Evolutionary conservation across 352 stramenopile genomes (phyloP), one percentile per base, ranked within the genome.

Genomic region (Phytophthora litchii): DNA sequence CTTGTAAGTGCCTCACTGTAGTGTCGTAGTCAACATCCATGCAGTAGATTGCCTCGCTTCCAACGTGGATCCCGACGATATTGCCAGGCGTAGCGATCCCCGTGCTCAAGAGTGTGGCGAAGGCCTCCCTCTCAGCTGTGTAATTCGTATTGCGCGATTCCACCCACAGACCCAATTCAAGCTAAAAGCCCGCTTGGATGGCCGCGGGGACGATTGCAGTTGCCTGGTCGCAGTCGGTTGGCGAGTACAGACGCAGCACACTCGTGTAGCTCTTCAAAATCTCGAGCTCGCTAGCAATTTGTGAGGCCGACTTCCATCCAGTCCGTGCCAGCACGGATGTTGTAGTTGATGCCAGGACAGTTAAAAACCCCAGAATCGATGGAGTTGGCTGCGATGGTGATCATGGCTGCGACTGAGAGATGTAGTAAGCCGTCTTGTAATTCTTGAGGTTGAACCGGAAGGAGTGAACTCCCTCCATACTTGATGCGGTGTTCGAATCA

Each of bases 331-430:
- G 76, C 78, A 46, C 77, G 78, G 19, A 72, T 67, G 70, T 87
- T 87, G 65, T 87, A 90, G 76, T 90, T 87, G 63, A 90, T 64
- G 27, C 78, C 80, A 25, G 83, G 76, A 58, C 46, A 61, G 55
- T 36, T 62, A 48, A 78, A 70, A 19, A 43, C 45, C 52, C 59
- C 53, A 35, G 51, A 45, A 16, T 58, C 47, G 12, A 46, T 50
- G 14, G 38, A 54, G 48, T 14, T 61, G 17, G 36, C 36, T 31
- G 50, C 50, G 49, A 20, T 27, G 25, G 56, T 38, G 56, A 57
- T 44, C 27, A 59, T 40, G 11, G 47, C 17, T 21, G 55, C 35
- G 46, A 56, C 34, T 60, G 47, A 55, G 42, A 42, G 40, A 42
- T 34, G 53, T 54, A 31, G 53, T 60, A 5, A 31, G 54, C 53